Percentiles rank a stretch among this genome's conserved stretches.
Conservation (phyloP, 371 early-diverging fungal species). For the Mucor racemosus region DNA sequence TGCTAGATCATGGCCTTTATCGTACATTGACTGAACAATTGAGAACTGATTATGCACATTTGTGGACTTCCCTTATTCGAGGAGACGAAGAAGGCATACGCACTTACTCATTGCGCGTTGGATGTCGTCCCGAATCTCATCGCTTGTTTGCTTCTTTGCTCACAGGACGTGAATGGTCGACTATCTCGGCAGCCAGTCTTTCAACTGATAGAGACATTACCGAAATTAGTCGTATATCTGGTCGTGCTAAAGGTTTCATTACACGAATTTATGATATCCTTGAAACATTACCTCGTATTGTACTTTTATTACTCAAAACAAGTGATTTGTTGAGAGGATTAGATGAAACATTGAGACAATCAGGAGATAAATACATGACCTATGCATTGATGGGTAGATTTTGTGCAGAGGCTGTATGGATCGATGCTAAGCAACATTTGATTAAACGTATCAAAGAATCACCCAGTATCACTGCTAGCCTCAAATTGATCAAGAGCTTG, state of each 20-base stretch:
- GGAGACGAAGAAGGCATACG: conserved; percentile 77
- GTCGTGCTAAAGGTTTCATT: conserved; percentile 61
- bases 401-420: conserved; percentile 62
- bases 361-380: conserved; percentile 47
- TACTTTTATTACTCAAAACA: conserved; percentile 88
- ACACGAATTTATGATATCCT: conserved; percentile 82
- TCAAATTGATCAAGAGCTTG: conserved; percentile 6
- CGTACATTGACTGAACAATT: conserved; percentile 72
- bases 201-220: conserved; percentile 42
- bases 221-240: conserved; percentile 52
- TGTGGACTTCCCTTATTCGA: conserved; percentile 85
- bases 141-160: conserved; percentile 84
- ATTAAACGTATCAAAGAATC: conserved; percentile 33
- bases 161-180: conserved; percentile 86
- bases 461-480: conserved; percentile 17
- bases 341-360: conserved; percentile 53
- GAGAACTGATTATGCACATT: conserved; percentile 81
- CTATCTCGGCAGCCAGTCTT: conserved; percentile 47
- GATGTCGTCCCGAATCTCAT: conserved; percentile 76
- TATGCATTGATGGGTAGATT: conserved; percentile 63
- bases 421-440: conserved; percentile 29
- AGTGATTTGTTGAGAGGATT: conserved; percentile 82
- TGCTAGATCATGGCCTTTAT: conserved; percentile 95
- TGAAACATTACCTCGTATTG: conserved; percentile 78
- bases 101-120: conserved; percentile 60